Evolutionary conservation across 2,329 filamentous ascomycete genomes (phyloP), one percentile per base, ranked within the genome.

Genomic region (Chaetomium sp.): DNA sequence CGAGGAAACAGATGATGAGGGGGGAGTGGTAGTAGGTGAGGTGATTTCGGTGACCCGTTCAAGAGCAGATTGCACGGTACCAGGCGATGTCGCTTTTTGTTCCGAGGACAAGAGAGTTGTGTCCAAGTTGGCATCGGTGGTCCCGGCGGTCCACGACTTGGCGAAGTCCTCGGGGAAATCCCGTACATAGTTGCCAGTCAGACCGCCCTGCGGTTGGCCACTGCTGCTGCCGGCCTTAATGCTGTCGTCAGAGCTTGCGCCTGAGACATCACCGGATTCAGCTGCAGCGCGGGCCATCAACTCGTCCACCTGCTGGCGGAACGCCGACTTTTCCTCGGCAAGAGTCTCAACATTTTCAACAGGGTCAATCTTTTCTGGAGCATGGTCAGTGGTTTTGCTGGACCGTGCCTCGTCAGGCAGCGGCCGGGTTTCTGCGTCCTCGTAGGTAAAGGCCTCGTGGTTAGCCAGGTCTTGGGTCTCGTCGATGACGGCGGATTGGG

Each of bases 161-260:
- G 71, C 61, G 53, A 78, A 79, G 3, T 80, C 77, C 56, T 81
- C 77, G 0, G 78, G 76, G 56, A 80, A 81, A 62, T 81, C 79
- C 36, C 72, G 74, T 7, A 68, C 67, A 58, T 74, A 80, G 59
- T 76, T 78, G 4, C 78, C 78, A 7, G 75, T 78, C 49, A 80
- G 55, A 9, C 11, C 37, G 49, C 38, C 32, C 7, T 6, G 6
- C 14, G 27, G 10, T 9, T 49, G 35, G 12, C 19, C 19, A 5
- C 12, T 32, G 27, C 37, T 5, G 38, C 14, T 40, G 19, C 19
- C 19, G 19, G 19, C 19, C 6, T 42, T 35, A 27, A 45, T 37
- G 44, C 10, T 11, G 14, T 12, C 6, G 5, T 36, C 32, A 56
- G 65, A 59, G 57, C 67, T 64, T 32, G 49, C 48, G 49, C 70